These are phyloP conservation scores for Penicilliopsis zonata DNA, from an alignment of 495 filamentous ascomycete genomes.

Conservation along the genomic window DNA sequence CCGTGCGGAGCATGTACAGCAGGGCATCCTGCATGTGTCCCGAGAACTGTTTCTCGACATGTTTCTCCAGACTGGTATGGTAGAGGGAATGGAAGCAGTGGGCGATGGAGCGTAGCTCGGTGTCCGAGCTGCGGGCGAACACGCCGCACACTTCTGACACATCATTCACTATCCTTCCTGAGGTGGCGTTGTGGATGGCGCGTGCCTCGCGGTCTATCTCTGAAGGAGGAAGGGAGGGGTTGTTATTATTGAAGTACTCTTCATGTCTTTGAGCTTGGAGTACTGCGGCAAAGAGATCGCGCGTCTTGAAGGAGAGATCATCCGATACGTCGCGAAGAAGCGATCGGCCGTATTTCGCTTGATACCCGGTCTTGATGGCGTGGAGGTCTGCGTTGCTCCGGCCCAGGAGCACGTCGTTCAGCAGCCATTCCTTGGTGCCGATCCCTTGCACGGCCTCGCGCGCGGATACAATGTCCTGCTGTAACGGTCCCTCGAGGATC, in stretches of 20 bases:
- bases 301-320: conserved; percentile 78
- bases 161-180: conserved; percentile 59
- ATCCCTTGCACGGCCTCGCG: conserved; percentile 58
- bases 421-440: conserved; percentile 74
- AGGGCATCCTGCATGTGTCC: conserved; percentile 87
- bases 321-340: conserved; percentile 58
- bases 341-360: conserved; percentile 42
- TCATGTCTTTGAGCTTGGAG: conserved; percentile 60
- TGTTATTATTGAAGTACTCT: too few relatives aligned
- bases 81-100: conserved; percentile 58
- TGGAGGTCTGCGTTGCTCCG: conserved; percentile 74
- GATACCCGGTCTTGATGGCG: conserved; percentile 69
- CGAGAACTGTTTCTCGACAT: conserved; percentile 69
- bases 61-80: conserved; percentile 50
- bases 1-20: conserved; percentile 64
- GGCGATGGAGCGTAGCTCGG: conserved; percentile 69
- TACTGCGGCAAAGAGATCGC: conserved; percentile 67
- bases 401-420: conserved; percentile 77
- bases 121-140: conserved; percentile 58
- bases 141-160: conserved; percentile 66
- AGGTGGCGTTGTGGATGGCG: conserved; percentile 60
- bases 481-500: conserved; percentile 64
- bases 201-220: conserved; percentile 59
- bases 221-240: conserved; percentile 54
- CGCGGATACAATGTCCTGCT: conserved; percentile 53